phyloP scores from a whole-genome alignment of 1,284 basidiomycete genomes.

The Ceraceosorus bombacis region DNA sequence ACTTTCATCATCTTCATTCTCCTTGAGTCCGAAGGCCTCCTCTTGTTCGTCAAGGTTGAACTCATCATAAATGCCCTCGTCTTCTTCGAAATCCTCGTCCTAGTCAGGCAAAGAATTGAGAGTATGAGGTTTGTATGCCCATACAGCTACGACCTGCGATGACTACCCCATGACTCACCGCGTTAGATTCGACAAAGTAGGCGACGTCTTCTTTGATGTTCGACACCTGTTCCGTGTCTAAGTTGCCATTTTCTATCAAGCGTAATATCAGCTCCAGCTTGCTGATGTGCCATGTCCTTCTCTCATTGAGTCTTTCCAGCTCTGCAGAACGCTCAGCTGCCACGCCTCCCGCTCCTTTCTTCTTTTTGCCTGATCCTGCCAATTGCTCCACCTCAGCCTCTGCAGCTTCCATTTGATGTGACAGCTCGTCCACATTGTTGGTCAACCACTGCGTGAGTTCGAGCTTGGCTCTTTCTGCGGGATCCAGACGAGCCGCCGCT shows the following conservation, averaged over 20 bases:
- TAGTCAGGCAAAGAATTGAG: constrained; percentile 43
- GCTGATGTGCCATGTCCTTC: constrained; percentile 89
- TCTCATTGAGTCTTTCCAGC: constrained; percentile 83
- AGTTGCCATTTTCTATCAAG: constrained; percentile 84
- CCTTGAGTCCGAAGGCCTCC: constrained; percentile 52
- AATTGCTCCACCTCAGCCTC: constrained; percentile 95
- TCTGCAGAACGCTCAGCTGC: constrained; percentile 67
- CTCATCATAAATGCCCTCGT: constrained; percentile 96
- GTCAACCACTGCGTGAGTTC: constrained; percentile 62
- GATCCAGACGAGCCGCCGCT: constrained; percentile 86
- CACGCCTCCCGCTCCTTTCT: constrained; percentile 57
- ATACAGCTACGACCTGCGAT: neutral
- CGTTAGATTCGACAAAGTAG: constrained; percentile 95
- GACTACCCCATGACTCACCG: constrained; percentile 49
- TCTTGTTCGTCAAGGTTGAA: constrained; percentile 91
- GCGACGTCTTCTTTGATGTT: constrained; percentile 86
- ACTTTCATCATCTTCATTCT: constrained; percentile 60
- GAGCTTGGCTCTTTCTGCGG: constrained; percentile 90
- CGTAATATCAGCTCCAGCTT: constrained; percentile 88
- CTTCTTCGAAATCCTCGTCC: constrained; percentile 97
- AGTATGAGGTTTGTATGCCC: neutral
- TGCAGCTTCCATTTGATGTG: constrained; percentile 82
- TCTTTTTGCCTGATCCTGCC: constrained; percentile 68
- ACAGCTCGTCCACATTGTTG: constrained; percentile 71
- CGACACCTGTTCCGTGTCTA: constrained; percentile 72